Conservation (phyloP, 108 stramenopile species). For the Mayamaea pseudoterrestris region DNA sequence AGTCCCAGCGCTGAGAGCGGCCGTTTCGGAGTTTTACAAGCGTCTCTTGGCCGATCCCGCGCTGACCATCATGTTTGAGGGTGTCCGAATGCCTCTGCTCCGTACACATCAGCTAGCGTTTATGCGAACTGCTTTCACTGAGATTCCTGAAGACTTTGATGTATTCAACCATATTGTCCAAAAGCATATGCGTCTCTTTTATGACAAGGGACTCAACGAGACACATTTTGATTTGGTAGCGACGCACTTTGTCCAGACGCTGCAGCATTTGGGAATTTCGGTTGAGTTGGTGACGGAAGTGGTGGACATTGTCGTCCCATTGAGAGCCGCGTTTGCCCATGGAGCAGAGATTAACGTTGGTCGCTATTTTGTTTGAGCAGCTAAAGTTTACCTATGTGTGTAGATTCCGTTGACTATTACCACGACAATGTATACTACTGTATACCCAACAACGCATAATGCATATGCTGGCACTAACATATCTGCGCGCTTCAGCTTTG, state of each 20-base stretch:
- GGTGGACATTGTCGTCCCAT: slow-evolving; percentile 11
- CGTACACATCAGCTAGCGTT: slow-evolving; percentile 10
- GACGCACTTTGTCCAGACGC: slow-evolving; percentile 4
- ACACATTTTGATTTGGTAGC: slow-evolving; percentile 12
- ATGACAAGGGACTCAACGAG: slow-evolving; percentile 6
- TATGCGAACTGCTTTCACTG: slow-evolving; percentile 7
- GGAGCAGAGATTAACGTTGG: slow-evolving; percentile 7
- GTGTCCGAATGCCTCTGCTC: slow-evolving; percentile 1
- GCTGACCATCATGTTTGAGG: slow-evolving; percentile 5
- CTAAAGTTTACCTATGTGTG: too few relatives aligned
- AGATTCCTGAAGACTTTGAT: slow-evolving; percentile 7
- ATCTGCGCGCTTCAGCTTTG: too few relatives aligned
- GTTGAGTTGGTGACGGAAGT: slow-evolving; percentile 13
- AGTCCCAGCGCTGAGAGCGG: slow-evolving; percentile 2
- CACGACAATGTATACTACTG: too few relatives aligned
- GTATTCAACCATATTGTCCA: slow-evolving; percentile 2
- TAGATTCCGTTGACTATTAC: too few relatives aligned
- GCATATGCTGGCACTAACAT: too few relatives aligned
- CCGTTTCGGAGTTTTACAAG: slow-evolving; percentile 7
- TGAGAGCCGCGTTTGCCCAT: slow-evolving; percentile 16
- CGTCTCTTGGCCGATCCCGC: slow-evolving; percentile 4
- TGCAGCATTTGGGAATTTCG: slow-evolving; percentile 3
- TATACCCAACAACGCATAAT: too few relatives aligned
- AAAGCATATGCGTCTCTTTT: slow-evolving; percentile 8
- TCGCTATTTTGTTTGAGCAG: too few relatives aligned